phyloP scores from a whole-genome alignment of 2,329 filamentous ascomycete species.

The Pseudocercospora crystallina region DNA sequence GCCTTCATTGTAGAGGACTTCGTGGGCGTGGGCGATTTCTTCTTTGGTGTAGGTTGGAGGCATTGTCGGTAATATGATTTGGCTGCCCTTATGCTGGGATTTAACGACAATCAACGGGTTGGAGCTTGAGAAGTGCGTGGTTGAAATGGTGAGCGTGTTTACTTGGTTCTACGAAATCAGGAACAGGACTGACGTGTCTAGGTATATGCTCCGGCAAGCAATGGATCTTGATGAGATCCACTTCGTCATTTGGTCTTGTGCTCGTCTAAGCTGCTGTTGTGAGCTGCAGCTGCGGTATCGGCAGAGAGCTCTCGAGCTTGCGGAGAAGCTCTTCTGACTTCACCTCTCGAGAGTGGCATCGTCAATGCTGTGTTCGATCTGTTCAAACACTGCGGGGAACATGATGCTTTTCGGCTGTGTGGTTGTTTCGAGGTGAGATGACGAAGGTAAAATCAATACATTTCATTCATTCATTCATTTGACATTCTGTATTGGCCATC shows the following conservation, averaged over 20 bases:
- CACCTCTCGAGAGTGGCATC: no score
- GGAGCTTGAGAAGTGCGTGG: no score
- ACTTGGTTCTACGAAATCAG: background rate
- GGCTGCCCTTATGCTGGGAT: no score
- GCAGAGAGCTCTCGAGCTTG: background rate
- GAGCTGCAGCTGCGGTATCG: no score
- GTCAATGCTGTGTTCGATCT: no score
- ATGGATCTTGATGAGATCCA: no score
- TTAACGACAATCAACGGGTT: no score
- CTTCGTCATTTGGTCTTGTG: no score
- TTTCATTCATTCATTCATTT: background rate
- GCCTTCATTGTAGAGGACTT: slow-evolving; percentile 61
- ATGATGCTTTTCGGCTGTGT: slow-evolving; percentile 1
- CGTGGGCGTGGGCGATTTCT: slow-evolving; percentile 44
- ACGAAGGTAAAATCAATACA: background rate
- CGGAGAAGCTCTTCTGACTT: slow-evolving; percentile 1
- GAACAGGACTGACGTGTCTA: background rate
- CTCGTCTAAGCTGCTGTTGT: no score
- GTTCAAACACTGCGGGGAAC: background rate
- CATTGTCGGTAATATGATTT: slow-evolving; percentile 17
- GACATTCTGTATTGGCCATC: background rate
- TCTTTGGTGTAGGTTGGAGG: slow-evolving; percentile 25
- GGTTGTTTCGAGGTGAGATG: background rate
- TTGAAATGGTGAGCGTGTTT: background rate
- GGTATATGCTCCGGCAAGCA: no score